Evolutionary conservation across 2,329 filamentous ascomycete genomes (phyloP).

Genomic region (Scleromitrula shiraiana): DNA sequence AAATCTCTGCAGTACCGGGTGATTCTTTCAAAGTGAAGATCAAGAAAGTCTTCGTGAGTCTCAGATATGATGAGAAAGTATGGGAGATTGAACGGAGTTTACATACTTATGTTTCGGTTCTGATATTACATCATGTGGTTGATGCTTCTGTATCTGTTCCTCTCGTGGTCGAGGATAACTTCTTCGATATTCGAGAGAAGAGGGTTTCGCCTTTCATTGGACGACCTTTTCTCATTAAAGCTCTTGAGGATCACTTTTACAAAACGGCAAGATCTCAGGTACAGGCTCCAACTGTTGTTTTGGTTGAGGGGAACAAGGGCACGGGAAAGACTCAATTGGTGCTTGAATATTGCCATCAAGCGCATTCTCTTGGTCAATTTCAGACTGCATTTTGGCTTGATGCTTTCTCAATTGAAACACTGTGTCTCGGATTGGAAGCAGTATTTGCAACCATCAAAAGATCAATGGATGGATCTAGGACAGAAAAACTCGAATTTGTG

Average conservation of each 20-base stretch:
- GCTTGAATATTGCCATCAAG: conserved; percentile 13
- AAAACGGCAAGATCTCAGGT: conserved; percentile 9
- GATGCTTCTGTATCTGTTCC: conserved; percentile 10
- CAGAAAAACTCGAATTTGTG: conserved; percentile 15
- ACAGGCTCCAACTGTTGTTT: conserved; percentile 10
- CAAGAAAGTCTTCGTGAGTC: conserved; percentile 15
- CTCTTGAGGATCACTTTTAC: conserved; percentile 9
- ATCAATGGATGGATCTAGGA: conserved; percentile 11
- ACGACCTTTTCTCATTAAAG: conserved; percentile 6
- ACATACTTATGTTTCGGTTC: conserved; percentile 17
- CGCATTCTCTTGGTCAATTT: conserved; percentile 12
- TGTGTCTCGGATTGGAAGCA: conserved; percentile 14
- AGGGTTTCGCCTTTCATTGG: conserved; percentile 10
- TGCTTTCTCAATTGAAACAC: conserved; percentile 10
- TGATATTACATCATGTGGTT: conserved; percentile 19
- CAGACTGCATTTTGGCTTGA: conserved; percentile 14
- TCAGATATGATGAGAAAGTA: conserved; percentile 17
- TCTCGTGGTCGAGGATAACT: conserved; percentile 8
- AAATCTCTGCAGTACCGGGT: conserved; percentile 10
- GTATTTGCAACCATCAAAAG: conserved; percentile 13
- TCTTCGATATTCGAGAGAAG: conserved; percentile 16
- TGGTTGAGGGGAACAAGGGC: conserved; percentile 11
- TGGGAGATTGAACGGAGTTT: conserved; percentile 17
- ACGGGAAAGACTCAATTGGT: conserved; percentile 15
- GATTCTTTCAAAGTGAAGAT: conserved; percentile 14